Evolutionary conservation across 331 rosid genomes (phyloP).

Genomic region (Stylosanthes scabra): DNA sequence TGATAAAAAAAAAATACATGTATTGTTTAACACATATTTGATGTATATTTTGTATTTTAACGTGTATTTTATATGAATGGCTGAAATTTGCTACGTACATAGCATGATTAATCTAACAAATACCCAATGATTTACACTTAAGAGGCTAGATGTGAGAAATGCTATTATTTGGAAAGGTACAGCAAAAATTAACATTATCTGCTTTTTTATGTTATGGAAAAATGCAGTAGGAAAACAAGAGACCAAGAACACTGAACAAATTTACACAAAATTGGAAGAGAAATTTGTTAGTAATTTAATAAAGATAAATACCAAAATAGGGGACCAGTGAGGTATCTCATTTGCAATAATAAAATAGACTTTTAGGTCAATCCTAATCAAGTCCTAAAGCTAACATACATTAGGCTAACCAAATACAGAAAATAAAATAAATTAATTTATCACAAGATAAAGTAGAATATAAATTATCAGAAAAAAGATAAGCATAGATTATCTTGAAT

Average conservation of each 20-base stretch:
- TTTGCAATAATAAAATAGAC: background rate
- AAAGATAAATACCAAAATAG: background rate
- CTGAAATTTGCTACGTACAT: too few species aligned
- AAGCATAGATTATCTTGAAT: background rate
- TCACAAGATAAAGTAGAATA: background rate
- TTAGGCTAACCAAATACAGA: conserved; percentile 7
- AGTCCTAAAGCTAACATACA: conserved; percentile 14
- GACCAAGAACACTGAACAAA: conserved; percentile 9
- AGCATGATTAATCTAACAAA: background rate
- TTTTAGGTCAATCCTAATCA: conserved; percentile 19
- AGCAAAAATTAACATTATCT: conserved; percentile 9
- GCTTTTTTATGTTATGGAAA: conserved; percentile 13
- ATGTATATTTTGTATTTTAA: too few species aligned
- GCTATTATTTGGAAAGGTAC: conserved; percentile 8
- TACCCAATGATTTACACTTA: conserved; percentile 10
- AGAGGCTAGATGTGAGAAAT: conserved; percentile 24
- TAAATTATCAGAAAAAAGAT: background rate
- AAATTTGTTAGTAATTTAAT: background rate
- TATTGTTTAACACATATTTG: too few species aligned
- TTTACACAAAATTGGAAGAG: background rate
- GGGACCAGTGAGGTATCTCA: background rate
- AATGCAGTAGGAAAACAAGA: conserved; percentile 7
- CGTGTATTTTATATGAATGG: too few species aligned
- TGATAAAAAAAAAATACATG: too few species aligned
- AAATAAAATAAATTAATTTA: conserved; percentile 7